Evolutionary conservation across 257 asterid genomes (phyloP).

Genomic region (Lavandula angustifolia): DNA sequence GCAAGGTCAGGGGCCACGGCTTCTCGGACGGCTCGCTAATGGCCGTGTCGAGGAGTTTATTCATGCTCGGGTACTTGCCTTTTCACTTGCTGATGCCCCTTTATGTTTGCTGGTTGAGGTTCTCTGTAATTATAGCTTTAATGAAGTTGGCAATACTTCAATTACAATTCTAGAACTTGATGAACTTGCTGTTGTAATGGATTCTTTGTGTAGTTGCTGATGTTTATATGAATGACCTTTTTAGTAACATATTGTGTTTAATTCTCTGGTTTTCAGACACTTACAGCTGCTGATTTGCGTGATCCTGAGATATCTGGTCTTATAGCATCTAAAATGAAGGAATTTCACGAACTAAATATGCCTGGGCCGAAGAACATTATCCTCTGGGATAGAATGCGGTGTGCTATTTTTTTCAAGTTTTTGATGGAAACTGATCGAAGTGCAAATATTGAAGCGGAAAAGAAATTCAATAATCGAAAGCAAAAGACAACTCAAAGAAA

Average conservation of each 20-base stretch:
- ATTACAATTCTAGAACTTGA: too few relatives aligned
- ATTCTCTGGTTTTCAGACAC: slow-evolving; percentile 51
- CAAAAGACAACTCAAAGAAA: too few relatives aligned
- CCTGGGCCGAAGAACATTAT: slow-evolving; percentile 62
- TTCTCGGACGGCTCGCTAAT: slow-evolving; percentile 68
- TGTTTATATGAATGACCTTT: too few relatives aligned
- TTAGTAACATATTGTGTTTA: too few relatives aligned
- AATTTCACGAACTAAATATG: slow-evolving; percentile 79
- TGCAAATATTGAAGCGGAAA: too few relatives aligned
- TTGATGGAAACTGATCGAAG: too few relatives aligned
- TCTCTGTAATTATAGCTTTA: too few relatives aligned
- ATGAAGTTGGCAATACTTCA: too few relatives aligned
- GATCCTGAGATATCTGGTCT: slow-evolving; percentile 80
- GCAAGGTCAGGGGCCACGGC: slow-evolving; percentile 78
- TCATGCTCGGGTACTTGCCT: slow-evolving; percentile 63
- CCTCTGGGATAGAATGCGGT: slow-evolving; percentile 84
- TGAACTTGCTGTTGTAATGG: too few relatives aligned
- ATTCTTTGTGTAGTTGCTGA: too few relatives aligned
- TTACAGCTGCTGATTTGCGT: slow-evolving; percentile 78
- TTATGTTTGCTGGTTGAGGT: too few relatives aligned
- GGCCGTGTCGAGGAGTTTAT: slow-evolving; percentile 90
- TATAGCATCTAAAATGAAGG: slow-evolving; percentile 80
- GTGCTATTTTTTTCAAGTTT: background rate
- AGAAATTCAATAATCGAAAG: too few relatives aligned
- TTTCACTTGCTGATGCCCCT: background rate